A percentile compares a stretch with the other conserved stretches of the same genome.
These are phyloP conservation scores for Catunica adiposa DNA, from an alignment of 2,329 filamentous ascomycete species.

Conservation along the genomic window DNA sequence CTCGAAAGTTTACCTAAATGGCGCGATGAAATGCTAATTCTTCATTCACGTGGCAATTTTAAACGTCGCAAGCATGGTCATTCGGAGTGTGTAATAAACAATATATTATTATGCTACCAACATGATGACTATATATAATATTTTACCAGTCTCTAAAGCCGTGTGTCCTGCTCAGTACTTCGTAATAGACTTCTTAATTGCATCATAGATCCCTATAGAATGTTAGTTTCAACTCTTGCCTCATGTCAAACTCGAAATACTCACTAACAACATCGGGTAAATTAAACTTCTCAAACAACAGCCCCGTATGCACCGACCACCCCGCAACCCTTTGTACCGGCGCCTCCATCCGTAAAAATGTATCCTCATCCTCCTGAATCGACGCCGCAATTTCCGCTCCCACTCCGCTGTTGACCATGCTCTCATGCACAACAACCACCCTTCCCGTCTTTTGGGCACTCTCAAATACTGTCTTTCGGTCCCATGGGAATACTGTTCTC, in stretches of 20 bases:
- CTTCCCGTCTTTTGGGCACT: constrained; percentile 79
- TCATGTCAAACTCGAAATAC: constrained; percentile 24
- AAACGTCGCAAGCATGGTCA: too few species aligned
- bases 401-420: constrained; percentile 78
- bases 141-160: too few species aligned
- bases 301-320: constrained; percentile 72
- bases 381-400: constrained; percentile 80
- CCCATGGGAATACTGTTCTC: constrained; percentile 82
- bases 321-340: constrained; percentile 73
- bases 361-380: constrained; percentile 60
- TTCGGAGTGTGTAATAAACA: too few species aligned
- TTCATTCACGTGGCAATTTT: too few species aligned
- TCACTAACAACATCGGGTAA: constrained; percentile 75
- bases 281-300: constrained; percentile 66
- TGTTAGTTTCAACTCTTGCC: not conserved
- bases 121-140: too few species aligned
- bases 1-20: too few species aligned
- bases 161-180: constrained; percentile 30
- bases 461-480: constrained; percentile 59
- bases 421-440: constrained; percentile 79
- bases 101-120: too few species aligned
- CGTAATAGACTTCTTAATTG: constrained; percentile 48
- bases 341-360: constrained; percentile 69
- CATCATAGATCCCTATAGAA: constrained; percentile 18
- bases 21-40: too few species aligned